These are phyloP conservation scores for Chrysoporthe deuterocubensis DNA, from an alignment of 2,329 filamentous ascomycete genomes.

Conservation along the genomic window DNA sequence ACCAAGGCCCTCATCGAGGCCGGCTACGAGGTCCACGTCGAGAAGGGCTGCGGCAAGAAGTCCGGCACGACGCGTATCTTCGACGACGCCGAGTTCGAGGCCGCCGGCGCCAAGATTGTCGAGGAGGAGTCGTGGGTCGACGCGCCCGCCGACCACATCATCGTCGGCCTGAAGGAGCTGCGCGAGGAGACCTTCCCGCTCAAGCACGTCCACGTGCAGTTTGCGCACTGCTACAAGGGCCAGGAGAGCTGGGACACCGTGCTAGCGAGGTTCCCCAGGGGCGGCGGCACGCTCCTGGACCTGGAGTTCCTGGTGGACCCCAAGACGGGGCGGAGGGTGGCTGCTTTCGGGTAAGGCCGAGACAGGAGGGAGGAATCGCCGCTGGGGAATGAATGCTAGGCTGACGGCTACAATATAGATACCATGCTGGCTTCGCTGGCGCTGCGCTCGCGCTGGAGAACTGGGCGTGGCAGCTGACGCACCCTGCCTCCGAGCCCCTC, in stretches of 20 bases:
- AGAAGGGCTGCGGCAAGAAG: conserved; percentile 46
- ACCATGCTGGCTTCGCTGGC: conserved; percentile 42
- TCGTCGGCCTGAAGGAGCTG: conserved; percentile 79
- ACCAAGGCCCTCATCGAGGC: conserved; percentile 66
- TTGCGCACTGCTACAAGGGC: conserved; percentile 76
- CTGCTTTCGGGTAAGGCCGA: conserved; percentile 65
- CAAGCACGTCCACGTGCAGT: conserved; percentile 73
- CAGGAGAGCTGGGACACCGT: conserved; percentile 80
- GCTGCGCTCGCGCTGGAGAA: conserved; percentile 76
- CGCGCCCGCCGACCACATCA: conserved; percentile 69
- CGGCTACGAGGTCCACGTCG: conserved; percentile 70
- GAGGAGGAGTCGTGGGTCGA: conserved; percentile 69
- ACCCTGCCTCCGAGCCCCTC: conserved; percentile 63
- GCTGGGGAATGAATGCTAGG: too few relatives aligned
- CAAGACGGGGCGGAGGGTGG: conserved; percentile 70
- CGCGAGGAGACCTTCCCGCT: conserved; percentile 73
- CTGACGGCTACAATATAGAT: conserved; percentile 16
- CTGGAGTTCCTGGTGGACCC: conserved; percentile 81
- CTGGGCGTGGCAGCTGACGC: conserved; percentile 81
- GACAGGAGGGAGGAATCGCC: too few relatives aligned
- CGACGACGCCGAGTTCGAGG: conserved; percentile 63
- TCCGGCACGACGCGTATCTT: conserved; percentile 67
- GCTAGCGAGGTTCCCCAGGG: conserved; percentile 77
- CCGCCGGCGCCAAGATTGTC: conserved; percentile 67
- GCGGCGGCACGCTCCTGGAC: conserved; percentile 78